These are phyloP conservation scores for Leonotis leonurus DNA, from an alignment of 257 asterid species.

Conservation along the genomic window DNA sequence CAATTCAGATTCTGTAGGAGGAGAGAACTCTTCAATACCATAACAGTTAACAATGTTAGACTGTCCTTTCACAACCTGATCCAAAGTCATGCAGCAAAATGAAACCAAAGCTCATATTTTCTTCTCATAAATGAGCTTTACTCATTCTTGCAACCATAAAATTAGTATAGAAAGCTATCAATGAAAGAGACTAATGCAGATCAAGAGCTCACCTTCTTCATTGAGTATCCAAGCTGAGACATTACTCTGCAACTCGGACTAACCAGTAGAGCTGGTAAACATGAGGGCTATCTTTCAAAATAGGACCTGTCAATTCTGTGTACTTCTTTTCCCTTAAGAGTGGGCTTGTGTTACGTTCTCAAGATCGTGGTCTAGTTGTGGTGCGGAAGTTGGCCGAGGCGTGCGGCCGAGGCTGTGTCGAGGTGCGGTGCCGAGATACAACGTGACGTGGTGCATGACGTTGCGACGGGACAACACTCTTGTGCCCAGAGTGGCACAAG, in stretches of 20 bases:
- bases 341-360: no score
- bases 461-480: no score
- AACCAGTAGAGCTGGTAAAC: slow-evolving; percentile 48
- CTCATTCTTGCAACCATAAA: background rate
- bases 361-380: no score
- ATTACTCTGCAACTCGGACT: slow-evolving; percentile 38
- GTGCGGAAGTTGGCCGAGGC: no score
- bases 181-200: background rate
- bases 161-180: background rate
- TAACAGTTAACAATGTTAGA: slow-evolving; percentile 22
- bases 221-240: slow-evolving; percentile 50
- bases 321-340: slow-evolving; percentile 32
- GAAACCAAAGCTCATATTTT: background rate
- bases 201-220: slow-evolving; percentile 47
- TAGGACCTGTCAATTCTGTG: slow-evolving; percentile 43
- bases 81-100: background rate
- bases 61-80: slow-evolving; percentile 39
- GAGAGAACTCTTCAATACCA: slow-evolving; percentile 37
- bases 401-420: no score
- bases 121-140: no score
- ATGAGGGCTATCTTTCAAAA: slow-evolving; percentile 35
- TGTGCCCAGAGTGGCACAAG: no score
- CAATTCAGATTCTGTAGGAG: slow-evolving; percentile 36
- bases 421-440: no score
- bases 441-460: no score